These are phyloP conservation scores for Monosporozyma yasuniensis DNA, from an alignment of 805 yeast genomes.

Conservation along the genomic window DNA sequence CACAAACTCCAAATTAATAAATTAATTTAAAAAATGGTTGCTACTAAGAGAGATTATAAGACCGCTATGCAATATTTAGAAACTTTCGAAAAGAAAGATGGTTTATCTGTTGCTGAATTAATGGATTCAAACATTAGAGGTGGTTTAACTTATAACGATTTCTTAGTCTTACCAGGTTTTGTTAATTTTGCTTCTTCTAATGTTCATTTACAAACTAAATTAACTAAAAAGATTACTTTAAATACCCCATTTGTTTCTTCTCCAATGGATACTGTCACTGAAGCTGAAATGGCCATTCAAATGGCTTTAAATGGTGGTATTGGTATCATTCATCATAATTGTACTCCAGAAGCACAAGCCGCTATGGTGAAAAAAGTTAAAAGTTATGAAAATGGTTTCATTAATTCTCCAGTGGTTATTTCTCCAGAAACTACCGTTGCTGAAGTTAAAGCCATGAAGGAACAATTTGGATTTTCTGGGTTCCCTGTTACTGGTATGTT, in stretches of 20 bases:
- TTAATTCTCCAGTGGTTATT: constrained; percentile 85
- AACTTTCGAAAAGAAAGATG: constrained; percentile 67
- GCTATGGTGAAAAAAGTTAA: constrained; percentile 96
- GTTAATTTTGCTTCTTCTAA: constrained; percentile 74
- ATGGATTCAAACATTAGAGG: constrained; percentile 89
- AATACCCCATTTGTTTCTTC: constrained; percentile 94
- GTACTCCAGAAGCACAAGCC: constrained; percentile 94
- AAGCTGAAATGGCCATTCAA: constrained; percentile 93
- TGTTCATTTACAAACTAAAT: constrained; percentile 73
- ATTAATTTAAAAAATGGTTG: constrained; percentile 10
- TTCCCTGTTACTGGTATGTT: constrained; percentile 99
- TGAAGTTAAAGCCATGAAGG: constrained; percentile 65
- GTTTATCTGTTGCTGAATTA: constrained; percentile 70
- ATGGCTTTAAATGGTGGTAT: constrained; percentile 98
- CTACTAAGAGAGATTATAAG: constrained; percentile 34
- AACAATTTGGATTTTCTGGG: constrained; percentile 81
- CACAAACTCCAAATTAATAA: background rate
- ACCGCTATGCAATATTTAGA: constrained; percentile 62
- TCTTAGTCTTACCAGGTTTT: constrained; percentile 90
- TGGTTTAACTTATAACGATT: constrained; percentile 96
- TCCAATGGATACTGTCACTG: constrained; percentile 99
- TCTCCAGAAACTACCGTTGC: constrained; percentile 69
- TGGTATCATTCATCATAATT: constrained; percentile 97
- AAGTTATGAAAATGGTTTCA: constrained; percentile 95
- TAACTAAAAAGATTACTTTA: constrained; percentile 85